Evolutionary conservation across 2,329 filamentous ascomycete genomes (phyloP).

Genomic region (Colletotrichum nymphaeae): DNA sequence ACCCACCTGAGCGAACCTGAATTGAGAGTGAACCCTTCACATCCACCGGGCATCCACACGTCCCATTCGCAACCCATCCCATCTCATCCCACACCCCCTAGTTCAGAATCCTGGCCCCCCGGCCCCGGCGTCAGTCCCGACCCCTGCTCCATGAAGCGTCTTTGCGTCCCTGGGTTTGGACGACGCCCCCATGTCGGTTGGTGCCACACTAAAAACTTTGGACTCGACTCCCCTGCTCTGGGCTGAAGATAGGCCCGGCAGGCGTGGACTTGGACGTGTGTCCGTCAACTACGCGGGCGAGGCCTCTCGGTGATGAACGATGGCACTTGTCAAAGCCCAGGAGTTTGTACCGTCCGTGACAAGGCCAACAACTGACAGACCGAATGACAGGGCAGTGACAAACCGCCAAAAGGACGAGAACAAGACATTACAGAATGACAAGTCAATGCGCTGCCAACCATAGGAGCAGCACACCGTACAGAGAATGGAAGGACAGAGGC

Average conservation of each 20-base stretch:
- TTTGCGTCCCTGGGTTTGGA: constrained; percentile 35
- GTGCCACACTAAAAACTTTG: constrained; percentile 34
- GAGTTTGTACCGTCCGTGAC: constrained; percentile 7
- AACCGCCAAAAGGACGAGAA: constrained; percentile 18
- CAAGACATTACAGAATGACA: constrained; percentile 30
- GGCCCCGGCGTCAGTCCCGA: constrained; percentile 9
- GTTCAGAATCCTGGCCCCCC: constrained; percentile 2
- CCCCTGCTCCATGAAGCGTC: constrained; percentile 35
- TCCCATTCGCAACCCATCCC: constrained; percentile 23
- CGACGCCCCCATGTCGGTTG: constrained; percentile 29
- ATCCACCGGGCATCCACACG: constrained; percentile 33
- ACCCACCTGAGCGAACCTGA: constrained; percentile 34
- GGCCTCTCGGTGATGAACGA: constrained; percentile 20
- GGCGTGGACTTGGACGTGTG: constrained; percentile 15
- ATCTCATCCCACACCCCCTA: constrained; percentile 23
- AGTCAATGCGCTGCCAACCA: constrained; percentile 23
- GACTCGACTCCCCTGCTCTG: constrained; percentile 26
- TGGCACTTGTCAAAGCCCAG: not conserved
- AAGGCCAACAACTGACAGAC: constrained; percentile 9
- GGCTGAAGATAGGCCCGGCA: constrained; percentile 37
- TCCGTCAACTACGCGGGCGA: not conserved
- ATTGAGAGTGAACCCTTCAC: constrained; percentile 31
- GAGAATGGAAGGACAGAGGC: not conserved
- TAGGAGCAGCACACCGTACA: not conserved
- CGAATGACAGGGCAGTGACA: constrained; percentile 12